Conservation (phyloP, 441 rosid genomes). For the Cnidoscolus chayamansa region DNA sequence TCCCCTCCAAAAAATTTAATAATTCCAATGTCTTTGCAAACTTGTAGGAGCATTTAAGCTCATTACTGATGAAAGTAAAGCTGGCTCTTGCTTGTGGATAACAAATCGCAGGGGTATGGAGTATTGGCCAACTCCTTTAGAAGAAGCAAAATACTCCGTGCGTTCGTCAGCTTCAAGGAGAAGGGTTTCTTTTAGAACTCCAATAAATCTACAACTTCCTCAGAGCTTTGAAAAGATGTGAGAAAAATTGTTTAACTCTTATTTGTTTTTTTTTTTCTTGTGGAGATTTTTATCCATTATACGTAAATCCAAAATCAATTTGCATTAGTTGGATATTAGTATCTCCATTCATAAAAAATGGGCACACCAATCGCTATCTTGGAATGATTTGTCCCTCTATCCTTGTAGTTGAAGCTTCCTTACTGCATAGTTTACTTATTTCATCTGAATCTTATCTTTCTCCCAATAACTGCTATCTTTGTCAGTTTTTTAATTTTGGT, state of each 20-base stretch:
- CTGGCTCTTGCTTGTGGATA: constrained; percentile 90
- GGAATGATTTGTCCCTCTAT: neutral
- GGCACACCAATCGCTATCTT: neutral
- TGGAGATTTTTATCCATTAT: neutral
- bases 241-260: constrained; percentile 31
- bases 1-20: neutral
- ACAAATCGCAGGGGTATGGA: constrained; percentile 84
- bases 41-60: constrained; percentile 83
- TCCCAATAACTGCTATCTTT: neutral
- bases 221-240: constrained; percentile 80
- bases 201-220: constrained; percentile 54
- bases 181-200: constrained; percentile 33
- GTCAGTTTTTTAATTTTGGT: neutral
- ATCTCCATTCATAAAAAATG: constrained; percentile 5
- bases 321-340: neutral
- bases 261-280: neutral
- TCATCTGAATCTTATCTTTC: neutral
- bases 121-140: constrained; percentile 86
- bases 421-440: neutral
- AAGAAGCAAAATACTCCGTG: constrained; percentile 62
- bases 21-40: constrained; percentile 13
- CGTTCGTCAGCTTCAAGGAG: constrained; percentile 42
- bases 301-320: neutral
- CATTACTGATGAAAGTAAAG: constrained; percentile 71
- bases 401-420: constrained; percentile 3